Conservation (phyloP, 2,329 filamentous ascomycete species). For the Claviceps spartinae region DNA sequence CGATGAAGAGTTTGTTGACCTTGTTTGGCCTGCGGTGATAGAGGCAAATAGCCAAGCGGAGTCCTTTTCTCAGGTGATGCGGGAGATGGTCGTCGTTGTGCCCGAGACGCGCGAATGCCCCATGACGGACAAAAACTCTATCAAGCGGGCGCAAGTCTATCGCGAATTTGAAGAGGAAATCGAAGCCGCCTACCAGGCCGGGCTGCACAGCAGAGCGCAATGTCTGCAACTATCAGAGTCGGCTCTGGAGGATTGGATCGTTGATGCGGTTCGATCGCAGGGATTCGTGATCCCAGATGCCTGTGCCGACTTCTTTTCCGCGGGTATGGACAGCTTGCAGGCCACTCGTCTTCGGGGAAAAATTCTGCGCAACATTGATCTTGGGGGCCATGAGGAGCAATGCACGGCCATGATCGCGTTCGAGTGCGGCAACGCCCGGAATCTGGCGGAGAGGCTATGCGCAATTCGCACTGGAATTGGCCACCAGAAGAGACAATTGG, state of each 20-base stretch:
- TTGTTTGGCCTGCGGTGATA: constrained; percentile 22
- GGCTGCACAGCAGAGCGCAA: neutral
- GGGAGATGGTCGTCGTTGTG: constrained; percentile 36
- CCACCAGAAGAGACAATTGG: neutral
- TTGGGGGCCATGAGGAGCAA: constrained; percentile 28
- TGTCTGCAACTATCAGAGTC: constrained; percentile 6
- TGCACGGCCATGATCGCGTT: constrained; percentile 42
- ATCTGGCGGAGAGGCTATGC: constrained; percentile 5
- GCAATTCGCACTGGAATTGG: neutral
- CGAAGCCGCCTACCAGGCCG: constrained; percentile 23
- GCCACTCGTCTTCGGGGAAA: constrained; percentile 39
- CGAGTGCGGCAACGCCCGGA: constrained; percentile 36
- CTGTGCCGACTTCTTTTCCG: constrained; percentile 41
- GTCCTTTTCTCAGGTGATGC: constrained; percentile 25
- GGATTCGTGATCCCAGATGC: constrained; percentile 9
- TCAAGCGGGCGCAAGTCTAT: constrained; percentile 36
- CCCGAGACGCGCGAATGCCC: constrained; percentile 28
- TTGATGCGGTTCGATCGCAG: neutral
- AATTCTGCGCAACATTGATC: constrained; percentile 35
- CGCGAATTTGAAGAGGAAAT: constrained; percentile 29
- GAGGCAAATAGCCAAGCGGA: constrained; percentile 17
- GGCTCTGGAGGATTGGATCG: constrained; percentile 13
- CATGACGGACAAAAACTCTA: constrained; percentile 37
- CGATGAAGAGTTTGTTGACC: constrained; percentile 12
- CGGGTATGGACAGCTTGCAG: constrained; percentile 44